Evolutionary conservation across 176 grass and related monocot genomes (phyloP).

Genomic region (Oryza longistaminata): DNA sequence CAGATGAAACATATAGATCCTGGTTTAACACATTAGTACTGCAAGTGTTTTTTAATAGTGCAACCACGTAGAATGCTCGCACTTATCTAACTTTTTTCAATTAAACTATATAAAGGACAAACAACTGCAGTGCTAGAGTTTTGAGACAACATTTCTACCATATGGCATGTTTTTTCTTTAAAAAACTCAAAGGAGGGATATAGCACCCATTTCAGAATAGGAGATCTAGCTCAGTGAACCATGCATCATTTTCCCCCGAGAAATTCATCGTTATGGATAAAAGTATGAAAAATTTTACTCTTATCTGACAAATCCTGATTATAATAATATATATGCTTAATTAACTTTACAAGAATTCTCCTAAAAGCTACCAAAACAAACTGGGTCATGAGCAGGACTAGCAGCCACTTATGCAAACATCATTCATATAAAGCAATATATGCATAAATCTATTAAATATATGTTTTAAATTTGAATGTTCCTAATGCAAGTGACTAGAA

Average conservation of each 20-base stretch:
- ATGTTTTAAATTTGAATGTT: slow-evolving; percentile 22
- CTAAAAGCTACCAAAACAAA: not conserved
- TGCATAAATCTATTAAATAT: slow-evolving; percentile 10
- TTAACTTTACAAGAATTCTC: slow-evolving; percentile 11
- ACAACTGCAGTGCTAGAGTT: slow-evolving; percentile 31
- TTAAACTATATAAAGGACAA: not conserved
- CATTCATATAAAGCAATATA: slow-evolving; percentile 9
- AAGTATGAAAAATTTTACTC: not conserved
- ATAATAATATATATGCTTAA: not conserved
- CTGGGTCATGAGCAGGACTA: not conserved
- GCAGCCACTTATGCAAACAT: slow-evolving; percentile 18
- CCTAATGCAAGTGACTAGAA: slow-evolving; percentile 6
- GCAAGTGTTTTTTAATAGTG: not conserved
- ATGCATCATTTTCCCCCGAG: not conserved
- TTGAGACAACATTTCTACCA: not conserved
- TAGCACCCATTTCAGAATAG: not conserved
- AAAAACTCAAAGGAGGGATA: not conserved
- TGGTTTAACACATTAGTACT: not conserved
- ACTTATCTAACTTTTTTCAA: not conserved
- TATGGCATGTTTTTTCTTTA: slow-evolving; percentile 4
- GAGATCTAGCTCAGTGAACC: not conserved
- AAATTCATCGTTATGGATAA: not conserved
- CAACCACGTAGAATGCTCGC: not conserved
- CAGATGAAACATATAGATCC: not conserved
- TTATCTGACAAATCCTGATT: not conserved